Evolutionary conservation across 2,329 filamentous ascomycete species (phyloP).

Genomic region (Sclerotinia sclerotiorum): DNA sequence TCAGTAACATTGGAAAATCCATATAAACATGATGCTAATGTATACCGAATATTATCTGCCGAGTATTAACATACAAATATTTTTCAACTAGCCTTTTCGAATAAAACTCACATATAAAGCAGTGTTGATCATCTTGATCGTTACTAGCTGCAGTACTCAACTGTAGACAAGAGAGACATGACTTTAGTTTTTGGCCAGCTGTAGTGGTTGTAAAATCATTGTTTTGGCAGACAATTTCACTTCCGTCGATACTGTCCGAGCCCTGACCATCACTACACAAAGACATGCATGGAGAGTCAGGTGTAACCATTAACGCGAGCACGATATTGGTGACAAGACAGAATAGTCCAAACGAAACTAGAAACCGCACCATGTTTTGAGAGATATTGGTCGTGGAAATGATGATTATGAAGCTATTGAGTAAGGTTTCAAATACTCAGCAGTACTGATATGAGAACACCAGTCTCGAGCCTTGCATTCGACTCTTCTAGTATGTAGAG

Average conservation of each 20-base stretch:
- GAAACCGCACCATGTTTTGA: conserved; percentile 10
- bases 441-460: neutral
- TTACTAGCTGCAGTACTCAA: conserved; percentile 33
- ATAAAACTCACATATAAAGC: conserved; percentile 37
- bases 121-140: conserved; percentile 35
- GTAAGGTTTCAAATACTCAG: neutral
- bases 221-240: conserved; percentile 46
- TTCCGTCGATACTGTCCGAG: conserved; percentile 44
- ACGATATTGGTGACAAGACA: neutral
- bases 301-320: conserved; percentile 49
- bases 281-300: conserved; percentile 52
- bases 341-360: conserved; percentile 3
- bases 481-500: neutral
- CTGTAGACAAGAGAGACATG: conserved; percentile 38
- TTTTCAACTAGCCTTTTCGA: neutral
- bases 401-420: neutral
- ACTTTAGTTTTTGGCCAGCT: conserved; percentile 34
- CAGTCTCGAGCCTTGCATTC: conserved; percentile 1
- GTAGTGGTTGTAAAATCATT: conserved; percentile 29
- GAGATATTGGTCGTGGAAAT: neutral
- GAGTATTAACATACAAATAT: neutral
- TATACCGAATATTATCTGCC: conserved; percentile 39
- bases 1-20: conserved; percentile 33
- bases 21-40: conserved; percentile 36
- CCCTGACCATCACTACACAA: conserved; percentile 45